A percentile compares a stretch with the other conserved stretches of the same genome.
Conservation (phyloP, 371 early-diverging fungal genomes). For the Mortierella sp. region DNA sequence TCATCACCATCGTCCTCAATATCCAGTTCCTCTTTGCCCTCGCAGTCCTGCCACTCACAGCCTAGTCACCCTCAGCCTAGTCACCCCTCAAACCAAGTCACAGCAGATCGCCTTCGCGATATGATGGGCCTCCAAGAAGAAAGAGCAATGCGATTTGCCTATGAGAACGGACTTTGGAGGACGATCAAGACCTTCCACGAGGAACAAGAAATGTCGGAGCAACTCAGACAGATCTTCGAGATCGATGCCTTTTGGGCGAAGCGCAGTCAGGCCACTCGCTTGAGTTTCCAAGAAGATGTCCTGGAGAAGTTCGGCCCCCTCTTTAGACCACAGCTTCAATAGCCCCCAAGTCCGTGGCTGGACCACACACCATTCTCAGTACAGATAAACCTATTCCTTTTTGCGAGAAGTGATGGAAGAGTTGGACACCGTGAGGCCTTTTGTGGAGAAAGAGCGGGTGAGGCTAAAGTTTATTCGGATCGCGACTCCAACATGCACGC, state of each 20-base stretch:
- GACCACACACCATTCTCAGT: no score
- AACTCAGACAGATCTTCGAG: slow-evolving; percentile 9
- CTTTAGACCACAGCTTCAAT: no score
- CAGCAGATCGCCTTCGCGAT: background rate
- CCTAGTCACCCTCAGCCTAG: background rate
- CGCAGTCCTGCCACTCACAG: no score
- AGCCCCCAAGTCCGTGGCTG: no score
- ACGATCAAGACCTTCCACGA: slow-evolving; percentile 4
- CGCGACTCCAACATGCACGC: no score
- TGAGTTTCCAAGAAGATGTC: slow-evolving; percentile 15
- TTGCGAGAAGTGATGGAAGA: no score
- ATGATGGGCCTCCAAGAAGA: slow-evolving; percentile 8
- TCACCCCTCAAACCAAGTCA: background rate
- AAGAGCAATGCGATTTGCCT: slow-evolving; percentile 6
- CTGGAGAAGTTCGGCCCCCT: slow-evolving; percentile 10
- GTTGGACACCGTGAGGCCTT: no score
- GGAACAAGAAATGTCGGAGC: background rate
- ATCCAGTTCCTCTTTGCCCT: no score
- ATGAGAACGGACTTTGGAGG: slow-evolving; percentile 1
- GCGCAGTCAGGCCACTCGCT: background rate
- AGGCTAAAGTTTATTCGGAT: no score
- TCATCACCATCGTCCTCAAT: background rate
- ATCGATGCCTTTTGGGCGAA: slow-evolving; percentile 12
- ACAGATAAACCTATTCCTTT: no score
- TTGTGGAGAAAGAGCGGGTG: no score